These are phyloP conservation scores for Trypanosoma conorhini DNA, from an alignment of 208 protist species.

Conservation along the genomic window DNA sequence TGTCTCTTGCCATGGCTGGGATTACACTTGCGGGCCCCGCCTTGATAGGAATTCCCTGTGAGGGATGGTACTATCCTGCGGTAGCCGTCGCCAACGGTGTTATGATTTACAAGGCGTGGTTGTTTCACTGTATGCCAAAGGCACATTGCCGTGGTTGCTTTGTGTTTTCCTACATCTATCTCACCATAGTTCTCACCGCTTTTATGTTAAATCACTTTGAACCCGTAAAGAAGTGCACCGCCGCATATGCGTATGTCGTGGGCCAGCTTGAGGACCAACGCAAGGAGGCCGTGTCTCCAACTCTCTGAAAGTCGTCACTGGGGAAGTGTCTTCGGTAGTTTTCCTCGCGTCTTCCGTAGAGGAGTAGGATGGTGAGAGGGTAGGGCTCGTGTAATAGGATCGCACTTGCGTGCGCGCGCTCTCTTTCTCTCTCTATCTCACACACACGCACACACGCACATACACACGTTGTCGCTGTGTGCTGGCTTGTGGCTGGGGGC, in stretches of 20 bases:
- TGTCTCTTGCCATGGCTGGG: constrained; percentile 69
- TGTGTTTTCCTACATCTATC: constrained; percentile 89
- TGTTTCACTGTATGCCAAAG: constrained; percentile 77
- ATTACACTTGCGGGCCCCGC: constrained; percentile 57
- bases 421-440: no score
- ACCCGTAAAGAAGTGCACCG: constrained; percentile 44
- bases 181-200: constrained; percentile 66
- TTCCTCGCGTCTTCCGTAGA: not conserved
- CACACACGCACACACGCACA: no score
- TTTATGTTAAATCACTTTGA: constrained; percentile 83
- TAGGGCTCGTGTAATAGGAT: not conserved
- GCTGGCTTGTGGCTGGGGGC: no score
- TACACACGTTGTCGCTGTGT: no score
- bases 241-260: constrained; percentile 22
- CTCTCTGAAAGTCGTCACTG: not conserved
- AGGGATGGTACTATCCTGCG: constrained; percentile 81
- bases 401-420: no score
- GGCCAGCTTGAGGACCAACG: not conserved
- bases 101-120: constrained; percentile 87
- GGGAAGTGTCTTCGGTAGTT: not conserved
- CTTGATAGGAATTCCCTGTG: constrained; percentile 46
- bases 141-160: constrained; percentile 87
- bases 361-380: not conserved
- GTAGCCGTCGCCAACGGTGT: constrained; percentile 49
- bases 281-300: not conserved